Conservation (phyloP, 2,329 filamentous ascomycete genomes). For the Talaromyces rugulosus region DNA sequence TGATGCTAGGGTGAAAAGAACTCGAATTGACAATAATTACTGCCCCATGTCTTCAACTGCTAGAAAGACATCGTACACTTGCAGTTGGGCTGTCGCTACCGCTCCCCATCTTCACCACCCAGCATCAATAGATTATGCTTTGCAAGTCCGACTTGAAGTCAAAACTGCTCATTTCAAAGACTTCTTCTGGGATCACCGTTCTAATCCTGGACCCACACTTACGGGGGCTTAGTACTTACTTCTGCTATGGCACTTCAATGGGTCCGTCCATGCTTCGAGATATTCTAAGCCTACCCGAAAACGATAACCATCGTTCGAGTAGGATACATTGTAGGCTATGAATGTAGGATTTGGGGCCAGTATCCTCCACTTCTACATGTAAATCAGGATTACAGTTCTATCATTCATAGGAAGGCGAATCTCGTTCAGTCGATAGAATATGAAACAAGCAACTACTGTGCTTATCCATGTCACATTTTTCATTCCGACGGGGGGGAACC, state of each 20-base stretch:
- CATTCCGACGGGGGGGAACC: neutral
- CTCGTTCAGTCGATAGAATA: neutral
- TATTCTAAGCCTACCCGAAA: neutral
- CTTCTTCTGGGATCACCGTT: neutral
- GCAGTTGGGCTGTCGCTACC: neutral
- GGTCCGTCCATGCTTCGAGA: conserved; percentile 9
- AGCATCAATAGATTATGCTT: neutral
- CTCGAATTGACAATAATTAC: neutral
- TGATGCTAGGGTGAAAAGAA: neutral
- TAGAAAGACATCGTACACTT: neutral
- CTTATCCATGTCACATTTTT: neutral
- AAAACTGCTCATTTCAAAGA: neutral
- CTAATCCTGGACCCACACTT: neutral
- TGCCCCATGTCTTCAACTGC: neutral
- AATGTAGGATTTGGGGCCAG: conserved; percentile 7
- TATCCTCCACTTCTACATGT: conserved; percentile 7
- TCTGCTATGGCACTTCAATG: conserved; percentile 15
- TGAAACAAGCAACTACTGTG: neutral
- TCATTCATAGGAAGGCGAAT: neutral
- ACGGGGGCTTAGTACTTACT: conserved; percentile 17
- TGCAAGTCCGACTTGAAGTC: neutral
- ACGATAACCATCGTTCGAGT: neutral
- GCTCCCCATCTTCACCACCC: neutral
- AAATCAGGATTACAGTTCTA: neutral
- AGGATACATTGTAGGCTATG: conserved; percentile 12